Base-by-base conservation (phyloP, 371 early-diverging fungal species). In the Parasitella parasitica region DNA sequence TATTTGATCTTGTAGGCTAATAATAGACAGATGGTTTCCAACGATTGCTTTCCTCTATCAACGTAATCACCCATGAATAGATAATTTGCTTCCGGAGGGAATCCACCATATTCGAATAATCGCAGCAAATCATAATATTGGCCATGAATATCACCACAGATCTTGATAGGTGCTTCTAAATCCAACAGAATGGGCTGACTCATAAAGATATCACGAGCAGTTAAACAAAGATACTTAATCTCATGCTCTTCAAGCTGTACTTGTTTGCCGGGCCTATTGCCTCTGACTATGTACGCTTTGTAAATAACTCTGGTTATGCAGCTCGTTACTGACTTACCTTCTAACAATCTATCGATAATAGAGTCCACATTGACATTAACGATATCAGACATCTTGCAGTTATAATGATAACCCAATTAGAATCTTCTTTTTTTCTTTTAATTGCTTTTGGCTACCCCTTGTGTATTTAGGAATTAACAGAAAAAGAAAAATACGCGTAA, bases 1-100 rank as follows among this genome's bases (percentile, higher is more conserved):
- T 94, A 94, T 81, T 93, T 94, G 79, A 94, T 91, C 75, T 96
- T 96, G 85, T 95, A 90, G 34, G 94, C 91, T 49, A 95, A 77
- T 69, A 89, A 68, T 72, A 91, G 69, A 77, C 88, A 82, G 69
- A 88, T 80, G 26, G 84, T 82, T 70, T 89, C 90, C 63, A 94
- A 76, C 22, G 91, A 90, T 75, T 95, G 96, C 70, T 91, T 91
- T 26, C 97, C 97, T 66, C 96, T 86, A 75, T 96, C 96, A 11
- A 97, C 96, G 71, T 97, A 97, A 81, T 97, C 97, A 54, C 97
- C 97, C 65, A 97, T 81, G 73, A 97, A 97, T 53, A 97, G 84
- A 67, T 93, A 93, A 75, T 94, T 93, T 9, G 91, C 83, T 63
- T 93, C 90, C 6, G 94, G 93, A 32, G 94, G 94, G 73, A 91